A percentile compares a stretch with the other conserved stretches of the same genome.
phyloP scores from a whole-genome alignment of 306 rosid genomes.

The Casuarina equisetifolia region DNA sequence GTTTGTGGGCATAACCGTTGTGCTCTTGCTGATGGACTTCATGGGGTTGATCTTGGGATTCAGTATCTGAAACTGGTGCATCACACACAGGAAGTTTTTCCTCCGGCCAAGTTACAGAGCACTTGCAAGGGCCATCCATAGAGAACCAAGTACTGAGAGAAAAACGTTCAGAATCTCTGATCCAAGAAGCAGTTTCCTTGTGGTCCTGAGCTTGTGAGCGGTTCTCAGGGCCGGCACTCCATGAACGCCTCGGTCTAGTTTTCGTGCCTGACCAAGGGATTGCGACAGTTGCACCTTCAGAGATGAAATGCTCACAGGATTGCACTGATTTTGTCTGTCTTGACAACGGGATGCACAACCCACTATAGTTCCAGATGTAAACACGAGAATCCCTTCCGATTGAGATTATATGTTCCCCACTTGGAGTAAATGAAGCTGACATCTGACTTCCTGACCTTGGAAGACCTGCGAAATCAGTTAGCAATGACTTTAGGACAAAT shows the following conservation, averaged over 20 bases:
- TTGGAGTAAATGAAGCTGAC: constrained; percentile 66
- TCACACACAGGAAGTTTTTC: constrained; percentile 74
- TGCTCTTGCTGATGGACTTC: constrained; percentile 11
- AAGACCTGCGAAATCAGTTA: constrained; percentile 49
- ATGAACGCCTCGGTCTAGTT: constrained; percentile 24
- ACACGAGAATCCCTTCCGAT: constrained; percentile 75
- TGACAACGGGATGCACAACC: constrained; percentile 21
- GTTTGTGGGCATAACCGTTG: constrained; percentile 26
- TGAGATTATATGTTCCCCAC: constrained; percentile 66
- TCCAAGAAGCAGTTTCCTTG: constrained; percentile 21
- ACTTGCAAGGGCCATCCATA: constrained; percentile 49
- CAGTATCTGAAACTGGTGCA: constrained; percentile 35
- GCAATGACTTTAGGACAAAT: constrained; percentile 19
- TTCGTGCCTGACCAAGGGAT: constrained; percentile 72
- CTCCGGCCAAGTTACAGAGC: constrained; percentile 82
- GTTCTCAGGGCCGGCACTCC: constrained; percentile 12
- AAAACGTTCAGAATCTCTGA: constrained; percentile 47
- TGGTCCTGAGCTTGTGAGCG: constrained; percentile 26
- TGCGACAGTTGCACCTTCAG: constrained; percentile 68
- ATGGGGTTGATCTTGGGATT: constrained; percentile 18
- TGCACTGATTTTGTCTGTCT: constrained; percentile 48
- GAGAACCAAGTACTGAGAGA: constrained; percentile 71
- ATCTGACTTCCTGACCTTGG: constrained; percentile 73
- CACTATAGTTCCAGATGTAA: constrained; percentile 66
- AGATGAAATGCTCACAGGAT: constrained; percentile 72